Evolutionary conservation across 2,329 filamentous ascomycete genomes (phyloP).

Genomic region (Myriosclerotinia duriaeana): DNA sequence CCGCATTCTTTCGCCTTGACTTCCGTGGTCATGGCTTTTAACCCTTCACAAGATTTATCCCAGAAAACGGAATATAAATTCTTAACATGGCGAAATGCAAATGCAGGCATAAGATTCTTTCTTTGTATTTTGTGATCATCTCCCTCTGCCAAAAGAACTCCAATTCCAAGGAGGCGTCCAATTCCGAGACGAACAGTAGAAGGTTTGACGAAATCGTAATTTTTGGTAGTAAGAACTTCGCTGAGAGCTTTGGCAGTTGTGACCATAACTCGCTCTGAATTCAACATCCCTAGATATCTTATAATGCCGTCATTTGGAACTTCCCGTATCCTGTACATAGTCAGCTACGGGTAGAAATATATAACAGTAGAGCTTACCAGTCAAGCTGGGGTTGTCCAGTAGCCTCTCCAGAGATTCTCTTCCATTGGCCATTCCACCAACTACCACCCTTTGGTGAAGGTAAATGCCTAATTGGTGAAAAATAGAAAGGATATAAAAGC

Average conservation of each 20-base stretch:
- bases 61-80: slow-evolving; percentile 83
- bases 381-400: slow-evolving; percentile 43
- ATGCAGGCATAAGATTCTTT: slow-evolving; percentile 77
- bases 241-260: slow-evolving; percentile 64
- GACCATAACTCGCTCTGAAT: slow-evolving; percentile 61
- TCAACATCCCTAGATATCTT: slow-evolving; percentile 62
- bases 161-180: slow-evolving; percentile 65
- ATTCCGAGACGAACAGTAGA: slow-evolving; percentile 53
- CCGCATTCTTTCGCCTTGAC: slow-evolving; percentile 43
- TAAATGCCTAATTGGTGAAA: slow-evolving; percentile 58
- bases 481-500: slow-evolving; percentile 56
- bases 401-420: slow-evolving; percentile 42
- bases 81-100: slow-evolving; percentile 83
- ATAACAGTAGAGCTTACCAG: slow-evolving; percentile 37
- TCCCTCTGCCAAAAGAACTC: slow-evolving; percentile 80
- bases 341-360: neutral
- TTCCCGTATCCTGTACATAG: slow-evolving; percentile 50
- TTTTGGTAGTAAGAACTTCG: slow-evolving; percentile 67
- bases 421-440: slow-evolving; percentile 49
- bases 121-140: slow-evolving; percentile 83
- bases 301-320: slow-evolving; percentile 69
- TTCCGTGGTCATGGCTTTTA: slow-evolving; percentile 57
- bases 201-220: slow-evolving; percentile 70
- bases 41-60: slow-evolving; percentile 69
- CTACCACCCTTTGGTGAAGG: slow-evolving; percentile 49